Conservation (phyloP, 768 basidiomycete species). For the Mycena metata region DNA sequence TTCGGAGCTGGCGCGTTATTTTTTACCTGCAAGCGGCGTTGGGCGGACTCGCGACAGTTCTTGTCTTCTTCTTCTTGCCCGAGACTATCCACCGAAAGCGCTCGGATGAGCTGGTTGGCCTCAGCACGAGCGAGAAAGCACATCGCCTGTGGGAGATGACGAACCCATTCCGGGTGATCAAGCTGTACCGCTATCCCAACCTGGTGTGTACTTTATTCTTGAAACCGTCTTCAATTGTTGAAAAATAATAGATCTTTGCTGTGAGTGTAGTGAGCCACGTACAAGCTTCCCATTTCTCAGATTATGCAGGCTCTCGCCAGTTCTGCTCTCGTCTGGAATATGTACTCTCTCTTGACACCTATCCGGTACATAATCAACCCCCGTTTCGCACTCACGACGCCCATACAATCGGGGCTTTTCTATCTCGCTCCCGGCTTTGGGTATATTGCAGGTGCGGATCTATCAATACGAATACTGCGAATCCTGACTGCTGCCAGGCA, state of each 20-base stretch:
- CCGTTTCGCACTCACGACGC: slow-evolving; percentile 31
- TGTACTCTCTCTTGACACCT: slow-evolving; percentile 36
- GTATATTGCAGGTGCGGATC: slow-evolving; percentile 17
- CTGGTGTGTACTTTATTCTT: slow-evolving; percentile 21
- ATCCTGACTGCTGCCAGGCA: slow-evolving; percentile 10
- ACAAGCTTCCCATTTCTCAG: neutral
- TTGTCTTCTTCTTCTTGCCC: slow-evolving; percentile 38
- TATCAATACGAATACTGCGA: neutral
- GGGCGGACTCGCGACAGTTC: slow-evolving; percentile 30
- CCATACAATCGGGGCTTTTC: slow-evolving; percentile 37
- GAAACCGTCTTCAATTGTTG: neutral
- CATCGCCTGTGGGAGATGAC: slow-evolving; percentile 30
- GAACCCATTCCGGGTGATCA: slow-evolving; percentile 34
- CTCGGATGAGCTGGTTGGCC: slow-evolving; percentile 32
- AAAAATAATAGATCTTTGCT: slow-evolving; percentile 17
- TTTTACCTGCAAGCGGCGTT: slow-evolving; percentile 38
- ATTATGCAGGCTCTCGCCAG: slow-evolving; percentile 13
- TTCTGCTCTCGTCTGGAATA: slow-evolving; percentile 36
- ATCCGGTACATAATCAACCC: slow-evolving; percentile 40
- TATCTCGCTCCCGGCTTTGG: slow-evolving; percentile 36
- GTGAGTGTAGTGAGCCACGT: slow-evolving; percentile 5
- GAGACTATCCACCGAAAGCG: slow-evolving; percentile 38
- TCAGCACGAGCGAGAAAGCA: slow-evolving; percentile 15
- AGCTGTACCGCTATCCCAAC: slow-evolving; percentile 36
- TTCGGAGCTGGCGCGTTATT: slow-evolving; percentile 36